Base-by-base conservation (phyloP, 2,329 filamentous ascomycete species). In the Byssochlamys sp. region DNA sequence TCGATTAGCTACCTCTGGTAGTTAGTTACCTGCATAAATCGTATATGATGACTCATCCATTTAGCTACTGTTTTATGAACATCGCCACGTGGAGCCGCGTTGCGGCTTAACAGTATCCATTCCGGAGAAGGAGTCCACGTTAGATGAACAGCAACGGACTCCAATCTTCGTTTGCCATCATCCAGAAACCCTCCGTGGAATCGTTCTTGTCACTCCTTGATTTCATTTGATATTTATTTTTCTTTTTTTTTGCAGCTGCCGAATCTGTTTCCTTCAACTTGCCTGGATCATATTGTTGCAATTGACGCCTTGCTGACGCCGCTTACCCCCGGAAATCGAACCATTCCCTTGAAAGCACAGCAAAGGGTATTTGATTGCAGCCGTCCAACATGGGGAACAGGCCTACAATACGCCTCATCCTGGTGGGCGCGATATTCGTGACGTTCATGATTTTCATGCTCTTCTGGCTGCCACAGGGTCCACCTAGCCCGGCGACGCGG, bases 361-460 rank as follows among this genome's bases (percentile, higher is more conserved):
- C 39, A 19, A 45, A 45, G 39, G 35, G n/a, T 5, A 19, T 45
- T 6, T 31, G 29, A 7, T 19, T 3, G 6, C 39, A 24, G 1
- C n/a, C n/a, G 39, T 14, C 12, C 52, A 56, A 52, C 56, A 74
- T 75, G 72, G 69, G 69, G 25, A 67, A 66, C 57, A 72, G 71
- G 39, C 71, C 73, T 58, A 67, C 72, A 39, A 68, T 69, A 50
- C 69, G 72, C 55, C 69, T 71, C 29, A 67, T 75, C 53, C 60
- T 71, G 51, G 64, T 72, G 57, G 69, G 71, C 63, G 66, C 65
- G 35, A 61, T 62, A 9, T 63, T 70, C 27, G 58, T 69, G 14
- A 55, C 73, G 28, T 71, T 71, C 54, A 59, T 75, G 26, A 60
- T 74, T 26, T 71, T 74, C 51, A 65, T 75, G 54, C 62, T 75